Evolutionary conservation across 73 alveolate species (phyloP).

Genomic region (Tetrahymena malaccensis): DNA sequence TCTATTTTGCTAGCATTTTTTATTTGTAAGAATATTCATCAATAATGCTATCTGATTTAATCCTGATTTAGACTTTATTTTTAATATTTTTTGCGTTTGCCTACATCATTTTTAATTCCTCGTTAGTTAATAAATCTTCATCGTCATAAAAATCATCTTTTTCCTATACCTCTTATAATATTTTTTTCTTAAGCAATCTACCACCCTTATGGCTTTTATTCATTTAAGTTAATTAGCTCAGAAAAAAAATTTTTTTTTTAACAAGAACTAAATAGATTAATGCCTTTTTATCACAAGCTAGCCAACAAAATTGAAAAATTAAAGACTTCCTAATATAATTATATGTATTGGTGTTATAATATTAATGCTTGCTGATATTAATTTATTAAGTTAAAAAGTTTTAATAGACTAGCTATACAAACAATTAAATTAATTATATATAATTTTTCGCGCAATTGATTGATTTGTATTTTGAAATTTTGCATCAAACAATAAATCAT

Average conservation of each 20-base stretch:
- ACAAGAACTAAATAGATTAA: background rate
- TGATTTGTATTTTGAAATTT: background rate
- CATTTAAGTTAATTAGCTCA: background rate
- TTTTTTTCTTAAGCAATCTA: background rate
- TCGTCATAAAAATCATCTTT: background rate
- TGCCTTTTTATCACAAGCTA: background rate
- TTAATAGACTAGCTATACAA: background rate
- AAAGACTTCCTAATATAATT: too few species aligned
- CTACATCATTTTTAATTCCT: background rate
- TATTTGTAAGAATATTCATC: background rate
- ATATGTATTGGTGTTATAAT: background rate
- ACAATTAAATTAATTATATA: background rate
- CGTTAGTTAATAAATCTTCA: background rate
- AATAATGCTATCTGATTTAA: background rate
- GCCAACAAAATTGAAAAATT: background rate
- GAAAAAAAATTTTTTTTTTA: background rate
- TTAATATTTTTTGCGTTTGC: background rate
- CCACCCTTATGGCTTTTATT: background rate
- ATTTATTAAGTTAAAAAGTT: too few species aligned
- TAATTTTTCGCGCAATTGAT: background rate
- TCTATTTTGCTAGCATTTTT: background rate
- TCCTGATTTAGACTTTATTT: background rate
- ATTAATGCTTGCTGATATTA: background rate
- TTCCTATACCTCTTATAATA: background rate
- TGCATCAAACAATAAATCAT: background rate